These are phyloP conservation scores for Dactylorhiza incarnata DNA, from an alignment of 106 monocot genomes.

Conservation along the genomic window DNA sequence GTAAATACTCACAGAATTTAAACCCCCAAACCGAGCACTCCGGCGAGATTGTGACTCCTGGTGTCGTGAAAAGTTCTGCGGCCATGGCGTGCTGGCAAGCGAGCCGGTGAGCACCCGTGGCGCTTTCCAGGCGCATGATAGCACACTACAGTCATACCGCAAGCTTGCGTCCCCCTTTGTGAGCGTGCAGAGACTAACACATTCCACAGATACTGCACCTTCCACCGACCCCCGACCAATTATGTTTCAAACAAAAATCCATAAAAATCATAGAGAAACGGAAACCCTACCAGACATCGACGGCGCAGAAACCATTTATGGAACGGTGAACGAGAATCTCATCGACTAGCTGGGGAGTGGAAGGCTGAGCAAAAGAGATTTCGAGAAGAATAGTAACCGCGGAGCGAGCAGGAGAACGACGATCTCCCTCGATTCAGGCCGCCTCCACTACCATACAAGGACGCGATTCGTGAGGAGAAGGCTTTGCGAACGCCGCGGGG, in stretches of 20 bases:
- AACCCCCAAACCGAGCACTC: not conserved
- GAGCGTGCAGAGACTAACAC: slow-evolving; percentile 31
- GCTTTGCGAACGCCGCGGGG: too few species aligned
- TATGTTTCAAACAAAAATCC: too few species aligned
- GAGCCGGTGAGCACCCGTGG: slow-evolving; percentile 74
- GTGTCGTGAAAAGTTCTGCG: slow-evolving; percentile 24
- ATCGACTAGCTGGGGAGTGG: too few species aligned
- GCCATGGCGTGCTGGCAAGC: too few species aligned
- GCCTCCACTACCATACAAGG: not conserved
- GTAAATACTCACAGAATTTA: slow-evolving; percentile 17
- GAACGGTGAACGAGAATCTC: too few species aligned
- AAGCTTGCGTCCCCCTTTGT: slow-evolving; percentile 20
- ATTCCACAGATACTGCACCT: slow-evolving; percentile 44
- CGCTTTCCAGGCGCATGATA: slow-evolving; percentile 57
- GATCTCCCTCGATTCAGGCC: too few species aligned
- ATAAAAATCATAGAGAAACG: too few species aligned
- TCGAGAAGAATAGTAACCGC: too few species aligned
- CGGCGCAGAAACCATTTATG: too few species aligned
- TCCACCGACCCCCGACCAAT: slow-evolving; percentile 1
- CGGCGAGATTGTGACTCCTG: slow-evolving; percentile 12
- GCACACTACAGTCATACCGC: slow-evolving; percentile 13
- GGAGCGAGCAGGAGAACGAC: too few species aligned
- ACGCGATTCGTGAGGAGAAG: not conserved
- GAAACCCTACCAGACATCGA: too few species aligned
- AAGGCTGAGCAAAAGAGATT: too few species aligned